phyloP scores from a whole-genome alignment of 2,329 filamentous ascomycete genomes.

The Venturia carpophila region DNA sequence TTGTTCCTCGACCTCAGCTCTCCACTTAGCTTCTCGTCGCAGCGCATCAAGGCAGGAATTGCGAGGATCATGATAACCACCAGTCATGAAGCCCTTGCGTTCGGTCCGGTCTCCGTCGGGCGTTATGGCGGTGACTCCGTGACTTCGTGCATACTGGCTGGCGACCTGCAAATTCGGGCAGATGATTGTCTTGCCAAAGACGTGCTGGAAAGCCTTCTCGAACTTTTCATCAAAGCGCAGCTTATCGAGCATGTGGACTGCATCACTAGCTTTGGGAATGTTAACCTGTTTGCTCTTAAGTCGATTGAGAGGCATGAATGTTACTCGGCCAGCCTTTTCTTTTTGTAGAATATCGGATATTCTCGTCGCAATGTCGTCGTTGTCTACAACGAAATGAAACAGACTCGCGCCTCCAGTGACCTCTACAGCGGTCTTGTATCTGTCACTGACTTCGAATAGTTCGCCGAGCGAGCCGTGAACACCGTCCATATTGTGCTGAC shows the following conservation, averaged over 20 bases:
- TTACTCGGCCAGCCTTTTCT: constrained; percentile 75
- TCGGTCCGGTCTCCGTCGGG: constrained; percentile 91
- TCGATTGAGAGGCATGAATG: constrained; percentile 87
- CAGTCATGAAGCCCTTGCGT: constrained; percentile 89
- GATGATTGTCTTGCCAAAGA: constrained; percentile 92
- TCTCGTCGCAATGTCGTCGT: constrained; percentile 74
- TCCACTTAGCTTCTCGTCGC: constrained; percentile 64
- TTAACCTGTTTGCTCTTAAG: constrained; percentile 63
- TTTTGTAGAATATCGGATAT: constrained; percentile 73
- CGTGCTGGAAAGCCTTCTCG: constrained; percentile 82
- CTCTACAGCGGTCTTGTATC: constrained; percentile 82
- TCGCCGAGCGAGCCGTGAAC: constrained; percentile 91
- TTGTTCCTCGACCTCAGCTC: constrained; percentile 64
- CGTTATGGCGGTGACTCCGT: constrained; percentile 87
- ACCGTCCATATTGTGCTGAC: constrained; percentile 69
- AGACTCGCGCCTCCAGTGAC: constrained; percentile 86
- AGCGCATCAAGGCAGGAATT: constrained; percentile 84
- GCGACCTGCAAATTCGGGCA: constrained; percentile 85
- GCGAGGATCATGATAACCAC: constrained; percentile 82
- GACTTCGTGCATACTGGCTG: constrained; percentile 83
- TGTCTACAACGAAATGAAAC: constrained; percentile 95
- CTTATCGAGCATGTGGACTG: constrained; percentile 78
- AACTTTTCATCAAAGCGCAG: constrained; percentile 69
- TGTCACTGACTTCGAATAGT: constrained; percentile 76
- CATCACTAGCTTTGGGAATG: constrained; percentile 78